Base-by-base conservation (phyloP, 345 rosid genomes). In the Linum lewisii region DNA sequence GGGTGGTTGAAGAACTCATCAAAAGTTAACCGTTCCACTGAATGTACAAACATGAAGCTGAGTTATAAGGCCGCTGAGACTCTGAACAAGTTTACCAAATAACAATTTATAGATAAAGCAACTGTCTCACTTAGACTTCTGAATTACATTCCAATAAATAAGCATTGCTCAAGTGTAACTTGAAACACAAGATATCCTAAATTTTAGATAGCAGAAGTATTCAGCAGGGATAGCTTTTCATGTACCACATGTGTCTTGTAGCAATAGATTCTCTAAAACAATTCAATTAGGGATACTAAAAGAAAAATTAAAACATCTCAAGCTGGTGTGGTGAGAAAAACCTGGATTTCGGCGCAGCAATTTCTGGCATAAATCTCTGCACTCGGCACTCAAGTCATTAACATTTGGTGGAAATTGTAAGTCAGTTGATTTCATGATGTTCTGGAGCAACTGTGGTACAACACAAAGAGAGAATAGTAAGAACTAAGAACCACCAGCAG, bases 1-100 rank as follows among this genome's bases (percentile, higher is more conserved):
- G 94, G 83, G 66, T 93, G 97, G 66, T 89, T 85, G 69, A 93
- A 93, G 69, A 89, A 89, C 80, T 93, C 99, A 65, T 93, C 90
- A 76, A 86, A 93, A 62, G 99, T 93, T 61, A 89, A 70, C 16
- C 99, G 81, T 66, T 89, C 97, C 84, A 93, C 99, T 93, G 85
- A 15, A 72, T 62, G 77, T 56, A 66, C 38, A 66, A 63, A 63
- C 57, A 66, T 9, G 44, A 57, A 51, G 54, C 22, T 45, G 50
- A 50, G 44, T 38, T 50, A 45, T 42, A 58, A 16, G 51, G 23
- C 24, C 19, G 2, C n/a, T 34, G 37, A 57, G 36, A 65, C 13
- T 3, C 23, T 8, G 37, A 51, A 11, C 16, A 25, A 65, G 42
- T 61, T 32, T 7, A 50, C n/a, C 32, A 61, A 23, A 51, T 1